phyloP scores from a whole-genome alignment of 176 grass and related monocot species.

The Musa troglodytarum region DNA sequence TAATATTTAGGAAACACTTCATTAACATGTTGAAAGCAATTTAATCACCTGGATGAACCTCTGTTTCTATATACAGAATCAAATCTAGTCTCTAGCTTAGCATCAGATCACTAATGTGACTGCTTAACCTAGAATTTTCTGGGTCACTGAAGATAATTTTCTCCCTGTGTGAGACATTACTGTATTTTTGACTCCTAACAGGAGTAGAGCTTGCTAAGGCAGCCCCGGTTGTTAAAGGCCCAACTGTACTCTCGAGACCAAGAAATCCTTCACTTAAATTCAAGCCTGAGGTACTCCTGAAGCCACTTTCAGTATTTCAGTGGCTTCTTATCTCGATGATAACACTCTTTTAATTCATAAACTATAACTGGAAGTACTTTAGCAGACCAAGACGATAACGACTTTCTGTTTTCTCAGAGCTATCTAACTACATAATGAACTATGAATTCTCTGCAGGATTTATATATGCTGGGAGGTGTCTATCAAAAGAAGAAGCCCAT shows the following conservation, averaged over 20 bases:
- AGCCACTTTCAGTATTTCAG: background rate
- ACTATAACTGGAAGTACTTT: background rate
- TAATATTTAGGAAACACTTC: too few species aligned
- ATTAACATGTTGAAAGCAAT: too few species aligned
- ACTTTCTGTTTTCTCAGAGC: background rate
- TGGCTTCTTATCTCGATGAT: background rate
- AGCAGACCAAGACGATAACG: background rate
- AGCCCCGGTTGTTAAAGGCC: slow-evolving; percentile 9
- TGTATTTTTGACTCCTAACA: slow-evolving; percentile 17
- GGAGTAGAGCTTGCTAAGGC: slow-evolving; percentile 28
- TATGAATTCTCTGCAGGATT: background rate
- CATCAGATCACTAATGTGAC: background rate
- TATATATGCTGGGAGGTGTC: background rate
- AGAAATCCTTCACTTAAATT: slow-evolving; percentile 15
- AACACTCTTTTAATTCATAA: background rate
- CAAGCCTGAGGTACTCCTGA: slow-evolving; percentile 13
- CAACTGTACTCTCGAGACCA: slow-evolving; percentile 11
- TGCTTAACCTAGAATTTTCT: background rate
- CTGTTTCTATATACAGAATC: too few species aligned
- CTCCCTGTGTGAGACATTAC: background rate
- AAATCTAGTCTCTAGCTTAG: too few species aligned
- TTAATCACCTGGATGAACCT: too few species aligned
- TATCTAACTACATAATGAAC: background rate
- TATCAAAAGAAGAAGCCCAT: background rate
- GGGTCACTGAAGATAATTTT: background rate